Evolutionary conservation across 148 eudicot genomes (phyloP), one percentile per base, ranked within the genome.

Genomic region (Fallopia convolvulus): DNA sequence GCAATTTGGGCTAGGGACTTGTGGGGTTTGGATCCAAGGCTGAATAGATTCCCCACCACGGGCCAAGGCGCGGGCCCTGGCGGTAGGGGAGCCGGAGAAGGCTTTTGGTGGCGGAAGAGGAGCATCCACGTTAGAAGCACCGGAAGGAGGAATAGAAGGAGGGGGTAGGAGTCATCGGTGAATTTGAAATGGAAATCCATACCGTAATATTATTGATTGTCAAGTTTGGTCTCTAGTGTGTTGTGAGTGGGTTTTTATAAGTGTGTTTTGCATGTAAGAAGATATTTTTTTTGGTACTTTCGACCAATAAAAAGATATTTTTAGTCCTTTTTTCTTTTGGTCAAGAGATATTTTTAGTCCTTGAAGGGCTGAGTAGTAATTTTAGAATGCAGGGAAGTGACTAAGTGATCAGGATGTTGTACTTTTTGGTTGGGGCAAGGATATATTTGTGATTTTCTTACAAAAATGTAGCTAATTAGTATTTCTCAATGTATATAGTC

Each of bases 11-110:
- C 74, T 6, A 89, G 80, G 40, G 90, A 83, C 61, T 82, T 55
- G 78, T 89, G 93, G 40, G 90, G 93, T 21, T 83, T 82, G 33
- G n/a, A 17, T 2, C 90, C 93, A 1, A 89, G 88, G 61, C 72
- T 39, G 74, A 81, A 82, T 41, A 89, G 89, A 71, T 82, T 89
- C 0, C 93, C 90, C 12, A 89, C 80, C 66, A 89, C 72, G 3
- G 93, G 89, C 33, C 88, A 80, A 0, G 89, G 85, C 0, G 83
- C 7, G 36, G 76, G 76, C 60, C 76, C 76, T 6, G 76, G 76
- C 1, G 60, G 89, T 14, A 87, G 44, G 20, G 44, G 72, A 3
- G 14, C 39, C 40, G 6, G 39, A 30, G 70, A 63, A 32, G 39
- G 15, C 36, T 26, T 63, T 5, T 12, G 23, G 61, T 8, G 58